A percentile compares a stretch with the other conserved stretches of the same genome.
Conservation (phyloP, 163 green algal genomes). For the Prototheca cutis region DNA sequence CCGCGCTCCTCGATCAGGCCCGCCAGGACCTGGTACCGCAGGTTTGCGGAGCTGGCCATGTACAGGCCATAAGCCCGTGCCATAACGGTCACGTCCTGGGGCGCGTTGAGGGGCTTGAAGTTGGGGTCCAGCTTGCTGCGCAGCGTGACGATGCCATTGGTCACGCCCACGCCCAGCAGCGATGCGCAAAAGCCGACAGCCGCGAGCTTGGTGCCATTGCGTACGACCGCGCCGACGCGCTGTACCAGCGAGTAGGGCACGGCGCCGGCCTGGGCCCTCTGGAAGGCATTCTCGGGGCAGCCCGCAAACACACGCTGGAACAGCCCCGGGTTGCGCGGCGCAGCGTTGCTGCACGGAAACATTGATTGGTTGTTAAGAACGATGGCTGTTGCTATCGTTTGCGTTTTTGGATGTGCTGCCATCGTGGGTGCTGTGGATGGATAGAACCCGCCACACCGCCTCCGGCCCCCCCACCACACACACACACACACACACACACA, state of each 20-base stretch:
- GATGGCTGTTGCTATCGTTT: too few relatives aligned
- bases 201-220: slow-evolving; percentile 85
- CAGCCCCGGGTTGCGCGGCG: background rate
- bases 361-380: too few relatives aligned
- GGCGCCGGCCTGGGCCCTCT: slow-evolving; percentile 69
- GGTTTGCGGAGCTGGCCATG: slow-evolving; percentile 90
- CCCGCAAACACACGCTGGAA: slow-evolving; percentile 48
- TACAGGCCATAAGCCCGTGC: slow-evolving; percentile 79
- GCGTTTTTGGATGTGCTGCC: too few relatives aligned
- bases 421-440: too few relatives aligned
- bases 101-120: slow-evolving; percentile 60
- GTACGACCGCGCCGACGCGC: slow-evolving; percentile 59
- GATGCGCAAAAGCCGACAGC: slow-evolving; percentile 69
- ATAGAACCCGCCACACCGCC: too few relatives aligned
- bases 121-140: slow-evolving; percentile 63
- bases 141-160: slow-evolving; percentile 70
- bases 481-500: background rate
- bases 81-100: slow-evolving; percentile 62
- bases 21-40: slow-evolving; percentile 78
- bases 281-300: slow-evolving; percentile 96
- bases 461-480: too few relatives aligned
- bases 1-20: slow-evolving; percentile 91
- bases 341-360: background rate
- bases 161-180: slow-evolving; percentile 77
- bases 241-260: slow-evolving; percentile 62